Conservation (phyloP, 2,329 filamentous ascomycete genomes). For the Alternaria metachromatica region DNA sequence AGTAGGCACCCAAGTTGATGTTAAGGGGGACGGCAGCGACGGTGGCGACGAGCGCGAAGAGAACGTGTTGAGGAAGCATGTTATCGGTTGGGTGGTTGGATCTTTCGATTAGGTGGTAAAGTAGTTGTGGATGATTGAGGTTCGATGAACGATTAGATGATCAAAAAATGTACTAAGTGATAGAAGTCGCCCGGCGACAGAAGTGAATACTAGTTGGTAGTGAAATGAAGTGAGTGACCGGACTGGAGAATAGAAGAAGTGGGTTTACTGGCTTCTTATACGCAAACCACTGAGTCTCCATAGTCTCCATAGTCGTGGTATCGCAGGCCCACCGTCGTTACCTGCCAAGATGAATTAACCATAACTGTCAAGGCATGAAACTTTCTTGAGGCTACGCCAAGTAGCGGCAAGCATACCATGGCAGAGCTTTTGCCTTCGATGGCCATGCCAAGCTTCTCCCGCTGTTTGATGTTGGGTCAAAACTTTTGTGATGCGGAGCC, state of each 20-base stretch:
- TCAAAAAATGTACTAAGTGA: slow-evolving; percentile 25
- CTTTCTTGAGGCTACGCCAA: slow-evolving; percentile 50
- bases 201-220: slow-evolving; percentile 33
- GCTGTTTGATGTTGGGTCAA: slow-evolving; percentile 42
- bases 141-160: slow-evolving; percentile 15
- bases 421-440: slow-evolving; percentile 22
- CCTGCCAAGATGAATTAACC: slow-evolving; percentile 42
- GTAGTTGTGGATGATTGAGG: not conserved
- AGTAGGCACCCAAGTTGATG: slow-evolving; percentile 62
- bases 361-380: slow-evolving; percentile 46
- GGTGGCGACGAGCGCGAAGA: slow-evolving; percentile 45
- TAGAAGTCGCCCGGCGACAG: slow-evolving; percentile 44
- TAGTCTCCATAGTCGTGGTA: slow-evolving; percentile 12
- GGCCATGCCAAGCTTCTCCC: slow-evolving; percentile 34
- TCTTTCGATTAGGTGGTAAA: slow-evolving; percentile 22
- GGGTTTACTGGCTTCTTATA: slow-evolving; percentile 38
- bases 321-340: slow-evolving; percentile 13
- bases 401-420: slow-evolving; percentile 34
- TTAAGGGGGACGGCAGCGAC: slow-evolving; percentile 56
- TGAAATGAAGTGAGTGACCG: slow-evolving; percentile 49
- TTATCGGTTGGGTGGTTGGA: slow-evolving; percentile 29
- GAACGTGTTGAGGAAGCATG: slow-evolving; percentile 49
- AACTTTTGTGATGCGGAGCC: slow-evolving; percentile 46
- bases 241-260: slow-evolving; percentile 44
- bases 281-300: slow-evolving; percentile 16